Evolutionary conservation across 371 early-diverging fungal species (phyloP).

Genomic region (Mucor ambiguus): DNA sequence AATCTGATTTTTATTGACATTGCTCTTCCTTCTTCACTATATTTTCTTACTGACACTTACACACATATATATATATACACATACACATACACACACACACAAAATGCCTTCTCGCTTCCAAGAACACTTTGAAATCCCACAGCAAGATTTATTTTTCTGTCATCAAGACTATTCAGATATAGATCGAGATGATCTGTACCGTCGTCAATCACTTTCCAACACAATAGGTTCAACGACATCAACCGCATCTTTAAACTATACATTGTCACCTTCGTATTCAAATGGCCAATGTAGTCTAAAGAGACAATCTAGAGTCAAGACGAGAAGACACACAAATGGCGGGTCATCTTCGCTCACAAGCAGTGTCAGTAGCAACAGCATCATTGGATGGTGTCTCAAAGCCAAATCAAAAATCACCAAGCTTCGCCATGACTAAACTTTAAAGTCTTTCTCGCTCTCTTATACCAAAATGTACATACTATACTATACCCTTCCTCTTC

Average conservation of each 20-base stretch:
- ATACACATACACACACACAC: background rate
- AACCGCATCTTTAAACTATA: background rate
- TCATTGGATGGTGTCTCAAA: slow-evolving; percentile 12
- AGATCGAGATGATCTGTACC: background rate
- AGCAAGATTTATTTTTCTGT: background rate
- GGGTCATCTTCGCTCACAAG: background rate
- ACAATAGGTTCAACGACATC: slow-evolving; percentile 5
- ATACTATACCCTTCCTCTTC: background rate
- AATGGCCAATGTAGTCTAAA: slow-evolving; percentile 4
- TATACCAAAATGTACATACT: background rate
- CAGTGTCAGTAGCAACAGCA: background rate
- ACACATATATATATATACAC: no score
- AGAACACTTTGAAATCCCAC: slow-evolving; percentile 17
- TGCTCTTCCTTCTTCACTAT: background rate
- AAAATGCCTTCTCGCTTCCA: slow-evolving; percentile 11
- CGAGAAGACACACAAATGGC: slow-evolving; percentile 3
- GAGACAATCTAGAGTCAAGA: background rate
- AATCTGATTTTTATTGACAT: background rate
- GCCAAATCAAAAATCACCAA: slow-evolving; percentile 10
- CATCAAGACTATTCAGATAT: background rate
- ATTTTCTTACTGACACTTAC: background rate
- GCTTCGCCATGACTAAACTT: background rate
- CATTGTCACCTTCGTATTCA: background rate
- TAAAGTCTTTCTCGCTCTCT: background rate
- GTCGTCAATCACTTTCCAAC: slow-evolving; percentile 12